A percentile compares a stretch with the other conserved stretches of the same genome.
These are phyloP conservation scores for Euphorbia peplus DNA, from an alignment of 345 rosid species.

Conservation along the genomic window DNA sequence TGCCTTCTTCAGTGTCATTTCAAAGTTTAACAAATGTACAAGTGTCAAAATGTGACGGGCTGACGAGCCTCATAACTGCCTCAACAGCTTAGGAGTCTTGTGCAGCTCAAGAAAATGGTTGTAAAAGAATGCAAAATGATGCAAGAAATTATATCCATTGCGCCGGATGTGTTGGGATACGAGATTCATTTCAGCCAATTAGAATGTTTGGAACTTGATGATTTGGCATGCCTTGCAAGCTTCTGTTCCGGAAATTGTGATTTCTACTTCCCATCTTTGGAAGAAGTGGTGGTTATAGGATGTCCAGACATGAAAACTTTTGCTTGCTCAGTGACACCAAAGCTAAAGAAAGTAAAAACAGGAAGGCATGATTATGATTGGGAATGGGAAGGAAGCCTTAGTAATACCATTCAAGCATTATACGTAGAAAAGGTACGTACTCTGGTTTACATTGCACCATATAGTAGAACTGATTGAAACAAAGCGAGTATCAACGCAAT, in stretches of 20 bases:
- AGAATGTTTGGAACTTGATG: not conserved
- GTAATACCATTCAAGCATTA: not conserved
- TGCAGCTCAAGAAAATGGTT: not conserved
- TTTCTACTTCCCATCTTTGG: conserved; percentile 2
- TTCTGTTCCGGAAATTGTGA: not conserved
- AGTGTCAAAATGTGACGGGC: conserved; percentile 3
- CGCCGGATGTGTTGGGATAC: not conserved
- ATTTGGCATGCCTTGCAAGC: conserved; percentile 9
- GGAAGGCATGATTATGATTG: not conserved
- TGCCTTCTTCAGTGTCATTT: not conserved
- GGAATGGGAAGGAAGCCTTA: not conserved
- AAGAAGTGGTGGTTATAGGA: not conserved
- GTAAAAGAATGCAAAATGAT: conserved; percentile 10
- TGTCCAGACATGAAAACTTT: not conserved
- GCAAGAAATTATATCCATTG: conserved; percentile 2
- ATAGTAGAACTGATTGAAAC: no score
- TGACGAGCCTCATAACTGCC: not conserved
- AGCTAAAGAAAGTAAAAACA: no score
- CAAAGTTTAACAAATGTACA: not conserved
- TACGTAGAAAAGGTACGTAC: not conserved
- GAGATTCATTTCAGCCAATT: conserved; percentile 2
- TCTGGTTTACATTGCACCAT: no score
- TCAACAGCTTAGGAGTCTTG: conserved; percentile 8
- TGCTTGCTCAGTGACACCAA: not conserved
- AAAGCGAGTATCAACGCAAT: no score